Percentiles rank a stretch among this genome's conserved stretches.
These are phyloP conservation scores for Phytophthora foliorum DNA, from an alignment of 352 stramenopile species.

Conservation along the genomic window DNA sequence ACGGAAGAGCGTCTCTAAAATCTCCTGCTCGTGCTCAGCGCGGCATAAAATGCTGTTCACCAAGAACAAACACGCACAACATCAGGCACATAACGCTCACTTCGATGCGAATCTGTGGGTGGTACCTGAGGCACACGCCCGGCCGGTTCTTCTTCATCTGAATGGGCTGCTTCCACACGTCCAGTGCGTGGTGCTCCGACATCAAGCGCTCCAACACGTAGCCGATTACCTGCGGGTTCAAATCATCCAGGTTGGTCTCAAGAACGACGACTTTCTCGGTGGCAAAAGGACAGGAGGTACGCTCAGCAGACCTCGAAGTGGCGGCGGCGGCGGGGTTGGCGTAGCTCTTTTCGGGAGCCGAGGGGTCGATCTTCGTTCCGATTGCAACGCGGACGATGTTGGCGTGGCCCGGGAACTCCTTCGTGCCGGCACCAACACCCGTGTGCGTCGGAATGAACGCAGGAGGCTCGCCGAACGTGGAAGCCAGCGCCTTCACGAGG, in stretches of 20 bases:
- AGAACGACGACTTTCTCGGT: constrained; percentile 78
- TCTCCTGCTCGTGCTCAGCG: constrained; percentile 55
- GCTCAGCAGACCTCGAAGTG: constrained; percentile 32
- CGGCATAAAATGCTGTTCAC: constrained; percentile 78
- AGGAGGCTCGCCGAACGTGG: constrained; percentile 78
- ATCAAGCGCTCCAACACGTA: constrained; percentile 83
- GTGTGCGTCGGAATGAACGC: constrained; percentile 81
- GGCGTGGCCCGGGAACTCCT: constrained; percentile 90
- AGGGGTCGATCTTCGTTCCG: constrained; percentile 60
- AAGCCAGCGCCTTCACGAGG: constrained; percentile 92
- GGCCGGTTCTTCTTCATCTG: constrained; percentile 94
- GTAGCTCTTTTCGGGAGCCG: constrained; percentile 44
- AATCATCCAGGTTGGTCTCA: constrained; percentile 93
- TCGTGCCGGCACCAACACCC: constrained; percentile 87
- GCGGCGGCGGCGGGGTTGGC: constrained; percentile 36
- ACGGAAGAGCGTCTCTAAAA: constrained; percentile 75
- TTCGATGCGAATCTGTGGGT: background rate
- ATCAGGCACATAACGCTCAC: background rate
- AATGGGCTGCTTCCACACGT: constrained; percentile 91
- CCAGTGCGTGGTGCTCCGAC: constrained; percentile 65
- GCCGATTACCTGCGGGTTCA: constrained; percentile 88
- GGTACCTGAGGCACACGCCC: constrained; percentile 76
- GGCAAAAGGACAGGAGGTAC: constrained; percentile 17
- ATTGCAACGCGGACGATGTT: constrained; percentile 93
- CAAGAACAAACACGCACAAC: background rate